Evolutionary conservation across 768 basidiomycete genomes (phyloP).

Genomic region (Hemileccinum rubropunctum): DNA sequence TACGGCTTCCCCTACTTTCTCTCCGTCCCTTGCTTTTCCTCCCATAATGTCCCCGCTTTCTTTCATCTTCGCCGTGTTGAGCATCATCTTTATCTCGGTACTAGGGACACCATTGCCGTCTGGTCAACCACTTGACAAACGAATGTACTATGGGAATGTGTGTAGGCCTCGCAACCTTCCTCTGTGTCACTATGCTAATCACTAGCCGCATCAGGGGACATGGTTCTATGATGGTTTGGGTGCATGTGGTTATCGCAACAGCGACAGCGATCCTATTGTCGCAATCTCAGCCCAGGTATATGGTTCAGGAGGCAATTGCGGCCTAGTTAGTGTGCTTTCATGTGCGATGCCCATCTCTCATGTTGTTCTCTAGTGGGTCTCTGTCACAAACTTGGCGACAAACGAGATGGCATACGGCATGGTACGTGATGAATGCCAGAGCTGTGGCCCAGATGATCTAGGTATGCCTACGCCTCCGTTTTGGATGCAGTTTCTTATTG

Average conservation of each 20-base stretch:
- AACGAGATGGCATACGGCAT: conserved; percentile 47
- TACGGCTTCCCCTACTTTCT: background rate
- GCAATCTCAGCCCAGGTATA: conserved; percentile 59
- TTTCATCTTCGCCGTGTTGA: conserved; percentile 37
- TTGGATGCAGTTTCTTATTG: conserved; percentile 4
- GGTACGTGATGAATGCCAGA: conserved; percentile 56
- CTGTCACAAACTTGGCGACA: conserved; percentile 57
- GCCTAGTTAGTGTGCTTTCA: conserved; percentile 44
- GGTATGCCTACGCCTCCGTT: conserved; percentile 40
- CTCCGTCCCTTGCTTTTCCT: background rate
- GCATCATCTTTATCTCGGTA: conserved; percentile 40
- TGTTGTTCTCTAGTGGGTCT: conserved; percentile 45
- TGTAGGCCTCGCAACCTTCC: conserved; percentile 17
- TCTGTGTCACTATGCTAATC: conserved; percentile 1
- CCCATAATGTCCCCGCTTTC: conserved; percentile 18
- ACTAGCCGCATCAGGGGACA: conserved; percentile 50
- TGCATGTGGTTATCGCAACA: conserved; percentile 59
- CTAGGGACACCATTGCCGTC: conserved; percentile 38
- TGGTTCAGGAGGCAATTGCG: conserved; percentile 54
- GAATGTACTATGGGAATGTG: conserved; percentile 55
- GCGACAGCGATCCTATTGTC: conserved; percentile 51
- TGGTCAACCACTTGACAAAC: conserved; percentile 43
- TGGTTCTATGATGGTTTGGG: conserved; percentile 61
- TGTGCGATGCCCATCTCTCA: conserved; percentile 7
- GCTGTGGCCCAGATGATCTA: conserved; percentile 51